Evolutionary conservation across 805 yeast species (phyloP), one percentile per base, ranked within the genome.

Genomic region (Phaffomyces thermotolerans): DNA sequence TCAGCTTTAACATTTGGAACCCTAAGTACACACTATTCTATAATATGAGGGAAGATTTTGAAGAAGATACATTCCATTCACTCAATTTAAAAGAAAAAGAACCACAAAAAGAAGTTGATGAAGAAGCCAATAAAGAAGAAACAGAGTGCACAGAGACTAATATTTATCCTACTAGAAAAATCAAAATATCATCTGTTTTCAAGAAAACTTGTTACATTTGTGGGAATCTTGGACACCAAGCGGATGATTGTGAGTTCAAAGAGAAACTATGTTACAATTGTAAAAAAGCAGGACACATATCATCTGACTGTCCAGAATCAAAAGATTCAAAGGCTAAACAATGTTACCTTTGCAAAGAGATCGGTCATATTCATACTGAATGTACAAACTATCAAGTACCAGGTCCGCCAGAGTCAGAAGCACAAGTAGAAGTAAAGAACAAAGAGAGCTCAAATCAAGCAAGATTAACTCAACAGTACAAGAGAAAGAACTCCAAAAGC

Each of bases 261-360:
- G 59, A 52, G 24, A 40, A 62, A 24, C 50, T 60, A 3, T 61
- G 65, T 40, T 61, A 60, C 44, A 61, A 61, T 43, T 61, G 65
- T 44, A 59, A 59, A 29, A 31, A 52, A 22, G 62, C 63, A 4
- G 63, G 60, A 2, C 65, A 61, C 39, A 59, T 58, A 37, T 51
- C 59, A 7, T 49, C 59, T 0, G 37, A 49, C 0, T 61, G 65
- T 35, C 57, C 59, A 23, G 39, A 46, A 20, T 57, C 46, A 9
- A 50, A 54, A 37, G 48, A 46, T 31, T 38, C 51, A 5, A 40
- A 42, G 4, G 41, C 43, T 18, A 59, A 59, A 32, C 65, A 61
- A 43, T 61, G 65, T 35, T 61, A 59, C 38, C 50, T 47, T 23
- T 61, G 64, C 31, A 48, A 57, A 27, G 42, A 47, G 29, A 49